These are phyloP conservation scores for Alopecurus myosuroides DNA, from an alignment of 176 grass and related monocot species.

Conservation along the genomic window DNA sequence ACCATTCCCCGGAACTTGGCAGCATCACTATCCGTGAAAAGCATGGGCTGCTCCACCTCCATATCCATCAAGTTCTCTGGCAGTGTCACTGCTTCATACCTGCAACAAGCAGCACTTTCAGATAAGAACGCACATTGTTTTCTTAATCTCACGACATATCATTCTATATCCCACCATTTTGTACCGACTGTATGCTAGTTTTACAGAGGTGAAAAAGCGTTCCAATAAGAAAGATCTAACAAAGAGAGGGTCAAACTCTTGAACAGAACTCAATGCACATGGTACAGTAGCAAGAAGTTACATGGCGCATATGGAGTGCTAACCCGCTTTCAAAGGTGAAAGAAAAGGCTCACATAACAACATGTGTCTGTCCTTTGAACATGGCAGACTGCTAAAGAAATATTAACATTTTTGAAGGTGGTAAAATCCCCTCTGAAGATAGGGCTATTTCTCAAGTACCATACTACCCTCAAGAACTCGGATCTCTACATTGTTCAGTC, in stretches of 20 bases:
- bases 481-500: neutral
- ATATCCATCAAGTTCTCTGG: constrained; percentile 22
- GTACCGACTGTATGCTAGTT: constrained; percentile 19
- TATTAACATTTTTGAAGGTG: too few relatives aligned
- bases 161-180: neutral
- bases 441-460: neutral
- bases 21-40: constrained; percentile 30
- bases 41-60: too few relatives aligned
- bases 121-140: neutral
- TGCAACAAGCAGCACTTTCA: constrained; percentile 33
- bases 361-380: neutral
- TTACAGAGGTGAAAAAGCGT: neutral
- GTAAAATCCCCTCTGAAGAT: neutral
- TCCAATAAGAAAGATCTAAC: neutral
- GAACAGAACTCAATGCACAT: constrained; percentile 1
- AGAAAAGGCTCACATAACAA: neutral
- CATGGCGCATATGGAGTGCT: neutral
- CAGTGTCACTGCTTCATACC: constrained; percentile 87
- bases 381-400: neutral
- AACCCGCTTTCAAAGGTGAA: neutral
- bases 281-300: neutral
- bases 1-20: constrained; percentile 68
- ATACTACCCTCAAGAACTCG: neutral
- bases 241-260: neutral
- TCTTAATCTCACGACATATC: constrained; percentile 14